A percentile compares a stretch with the other conserved stretches of the same genome.
Evolutionary conservation across 2,329 filamentous ascomycete species (phyloP).

Genomic region (Scleromitrula shiraiana): DNA sequence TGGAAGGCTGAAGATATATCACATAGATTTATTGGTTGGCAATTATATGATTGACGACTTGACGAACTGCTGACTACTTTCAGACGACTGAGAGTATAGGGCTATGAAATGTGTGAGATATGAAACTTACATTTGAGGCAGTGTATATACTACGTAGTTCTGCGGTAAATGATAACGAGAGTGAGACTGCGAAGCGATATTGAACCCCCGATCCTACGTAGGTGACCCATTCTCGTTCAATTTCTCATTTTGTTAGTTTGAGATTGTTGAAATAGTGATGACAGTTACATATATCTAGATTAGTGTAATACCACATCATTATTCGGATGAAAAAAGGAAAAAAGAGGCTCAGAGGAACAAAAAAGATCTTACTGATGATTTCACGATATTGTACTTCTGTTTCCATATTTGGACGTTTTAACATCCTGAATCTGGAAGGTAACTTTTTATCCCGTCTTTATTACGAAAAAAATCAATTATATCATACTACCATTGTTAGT

Average conservation of each 20-base stretch:
- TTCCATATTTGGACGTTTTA: conserved; percentile 8
- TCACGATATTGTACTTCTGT: background rate
- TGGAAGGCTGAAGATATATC: no score
- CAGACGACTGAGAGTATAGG: no score
- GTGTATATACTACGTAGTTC: background rate
- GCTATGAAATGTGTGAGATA: no score
- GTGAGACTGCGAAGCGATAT: no score
- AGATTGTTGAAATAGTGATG: background rate
- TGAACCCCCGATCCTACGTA: no score
- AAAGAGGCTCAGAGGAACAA: conserved; percentile 8
- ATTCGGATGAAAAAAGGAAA: no score
- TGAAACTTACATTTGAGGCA: no score
- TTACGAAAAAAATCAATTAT: background rate
- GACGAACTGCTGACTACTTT: background rate
- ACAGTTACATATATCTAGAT: background rate
- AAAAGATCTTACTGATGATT: conserved; percentile 7
- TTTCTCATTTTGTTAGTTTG: background rate
- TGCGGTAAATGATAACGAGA: no score
- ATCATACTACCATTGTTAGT: no score
- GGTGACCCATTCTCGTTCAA: no score
- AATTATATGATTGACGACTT: background rate
- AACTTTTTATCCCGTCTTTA: background rate
- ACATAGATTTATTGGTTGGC: no score
- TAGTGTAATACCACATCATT: no score
- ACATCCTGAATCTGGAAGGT: conserved; percentile 3